These are phyloP conservation scores for Termitomyces sp. DNA, from an alignment of 768 basidiomycete genomes.

Conservation along the genomic window DNA sequence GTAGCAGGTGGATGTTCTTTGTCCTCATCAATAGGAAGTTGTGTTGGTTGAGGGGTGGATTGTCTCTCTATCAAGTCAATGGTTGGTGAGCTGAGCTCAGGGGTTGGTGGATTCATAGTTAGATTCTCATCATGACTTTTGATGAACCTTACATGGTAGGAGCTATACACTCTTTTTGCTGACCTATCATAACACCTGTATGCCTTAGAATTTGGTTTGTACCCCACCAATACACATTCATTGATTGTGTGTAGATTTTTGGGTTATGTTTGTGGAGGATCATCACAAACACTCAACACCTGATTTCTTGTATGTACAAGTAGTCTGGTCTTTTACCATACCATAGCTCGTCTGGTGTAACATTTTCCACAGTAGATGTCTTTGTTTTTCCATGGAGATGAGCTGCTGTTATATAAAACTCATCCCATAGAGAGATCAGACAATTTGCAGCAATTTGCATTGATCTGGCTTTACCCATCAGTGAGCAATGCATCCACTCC, in stretches of 20 bases:
- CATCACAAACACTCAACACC: background rate
- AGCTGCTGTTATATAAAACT: too few species aligned
- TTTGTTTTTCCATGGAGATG: too few species aligned
- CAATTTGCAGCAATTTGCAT: too few species aligned
- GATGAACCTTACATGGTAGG: background rate
- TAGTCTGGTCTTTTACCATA: background rate
- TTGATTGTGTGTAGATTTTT: background rate
- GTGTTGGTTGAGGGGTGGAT: background rate
- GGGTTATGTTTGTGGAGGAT: background rate
- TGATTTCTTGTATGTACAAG: background rate
- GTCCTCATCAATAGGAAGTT: background rate
- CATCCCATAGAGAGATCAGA: too few species aligned
- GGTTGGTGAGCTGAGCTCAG: fast-evolving
- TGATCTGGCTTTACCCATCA: too few species aligned
- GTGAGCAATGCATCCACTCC: too few species aligned
- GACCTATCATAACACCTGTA: background rate
- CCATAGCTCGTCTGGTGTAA: too few species aligned
- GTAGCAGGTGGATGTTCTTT: too few species aligned
- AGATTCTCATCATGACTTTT: background rate
- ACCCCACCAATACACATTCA: background rate
- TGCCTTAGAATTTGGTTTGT: background rate
- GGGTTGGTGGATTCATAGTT: background rate
- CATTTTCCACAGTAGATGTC: too few species aligned
- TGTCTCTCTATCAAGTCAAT: background rate
- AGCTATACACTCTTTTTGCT: background rate